Evolutionary conservation across 2,329 filamentous ascomycete genomes (phyloP).

Genomic region (Ophiobolus disseminans): DNA sequence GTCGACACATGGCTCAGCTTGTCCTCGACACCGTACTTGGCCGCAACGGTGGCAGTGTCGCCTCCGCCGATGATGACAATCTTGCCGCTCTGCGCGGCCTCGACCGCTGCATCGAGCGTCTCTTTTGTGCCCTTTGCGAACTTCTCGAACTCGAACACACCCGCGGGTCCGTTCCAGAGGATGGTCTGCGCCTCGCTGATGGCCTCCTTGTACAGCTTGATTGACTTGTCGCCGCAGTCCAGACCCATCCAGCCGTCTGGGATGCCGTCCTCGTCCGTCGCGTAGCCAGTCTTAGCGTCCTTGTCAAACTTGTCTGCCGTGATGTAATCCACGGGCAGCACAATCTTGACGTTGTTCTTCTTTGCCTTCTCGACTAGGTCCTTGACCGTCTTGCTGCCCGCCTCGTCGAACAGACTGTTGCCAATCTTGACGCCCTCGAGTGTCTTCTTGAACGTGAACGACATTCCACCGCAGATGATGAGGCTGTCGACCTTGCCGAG

Average conservation of each 20-base stretch:
- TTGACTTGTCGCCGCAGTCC: constrained; percentile 88
- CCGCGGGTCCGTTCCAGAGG: constrained; percentile 97
- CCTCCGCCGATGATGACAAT: constrained; percentile 99
- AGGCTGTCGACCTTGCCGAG: constrained; percentile 97
- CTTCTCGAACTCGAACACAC: constrained; percentile 96
- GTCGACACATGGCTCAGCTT: constrained; percentile 99
- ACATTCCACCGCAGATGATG: constrained; percentile 97
- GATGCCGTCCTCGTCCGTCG: constrained; percentile 87
- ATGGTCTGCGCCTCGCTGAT: constrained; percentile 93
- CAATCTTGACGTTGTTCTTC: constrained; percentile 93
- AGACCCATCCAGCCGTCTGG: constrained; percentile 98
- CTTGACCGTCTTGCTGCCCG: constrained; percentile 87
- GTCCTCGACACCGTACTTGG: constrained; percentile 94
- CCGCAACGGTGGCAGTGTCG: constrained; percentile 96
- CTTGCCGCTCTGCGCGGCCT: constrained; percentile 80
- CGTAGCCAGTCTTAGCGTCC: constrained; percentile 80
- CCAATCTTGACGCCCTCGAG: constrained; percentile 89
- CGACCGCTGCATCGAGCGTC: constrained; percentile 87
- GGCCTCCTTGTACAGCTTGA: constrained; percentile 85
- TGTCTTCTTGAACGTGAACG: constrained; percentile 99
- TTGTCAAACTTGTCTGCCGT: constrained; percentile 94
- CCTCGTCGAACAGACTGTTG: constrained; percentile 90
- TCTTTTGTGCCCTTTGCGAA: constrained; percentile 93
- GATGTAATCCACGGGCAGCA: constrained; percentile 93
- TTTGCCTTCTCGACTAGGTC: constrained; percentile 93